Conservation (phyloP, 2,329 filamentous ascomycete genomes). For the Tolypocladium ovalisporum region DNA sequence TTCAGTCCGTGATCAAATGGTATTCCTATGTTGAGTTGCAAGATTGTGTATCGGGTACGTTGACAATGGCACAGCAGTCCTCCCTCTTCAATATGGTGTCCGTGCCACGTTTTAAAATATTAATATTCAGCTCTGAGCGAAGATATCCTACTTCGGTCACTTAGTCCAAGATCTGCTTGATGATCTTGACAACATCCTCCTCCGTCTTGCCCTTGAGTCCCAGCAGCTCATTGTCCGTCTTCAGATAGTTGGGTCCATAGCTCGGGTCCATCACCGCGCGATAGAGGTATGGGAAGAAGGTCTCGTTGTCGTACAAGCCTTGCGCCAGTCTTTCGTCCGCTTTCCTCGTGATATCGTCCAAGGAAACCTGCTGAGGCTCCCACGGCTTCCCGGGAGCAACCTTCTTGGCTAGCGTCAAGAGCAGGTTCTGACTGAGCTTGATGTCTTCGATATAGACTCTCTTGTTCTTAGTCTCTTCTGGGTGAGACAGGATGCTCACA, state of each 20-base stretch:
- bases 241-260: conserved; percentile 21
- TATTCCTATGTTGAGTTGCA: too few species aligned
- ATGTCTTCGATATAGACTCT: conserved; percentile 33
- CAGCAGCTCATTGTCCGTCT: conserved; percentile 31
- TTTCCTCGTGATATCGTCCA: conserved; percentile 14
- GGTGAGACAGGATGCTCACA: conserved; percentile 34
- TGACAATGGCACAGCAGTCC: too few species aligned
- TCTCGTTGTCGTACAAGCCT: conserved; percentile 16
- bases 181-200: conserved; percentile 23
- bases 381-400: conserved; percentile 34
- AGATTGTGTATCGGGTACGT: too few species aligned
- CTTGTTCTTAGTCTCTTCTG: conserved; percentile 42
- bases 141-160: background rate
- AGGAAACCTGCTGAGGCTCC: conserved; percentile 26
- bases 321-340: conserved; percentile 19
- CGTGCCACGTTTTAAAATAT: background rate
- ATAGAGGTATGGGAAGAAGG: conserved; percentile 21
- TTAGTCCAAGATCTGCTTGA: conserved; percentile 8
- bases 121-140: background rate
- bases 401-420: conserved; percentile 36
- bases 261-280: conserved; percentile 18
- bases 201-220: conserved; percentile 31
- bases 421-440: conserved; percentile 31
- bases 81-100: background rate
- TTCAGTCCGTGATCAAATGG: too few species aligned